phyloP scores from a whole-genome alignment of 805 yeast genomes.

The Candida easanensis region DNA sequence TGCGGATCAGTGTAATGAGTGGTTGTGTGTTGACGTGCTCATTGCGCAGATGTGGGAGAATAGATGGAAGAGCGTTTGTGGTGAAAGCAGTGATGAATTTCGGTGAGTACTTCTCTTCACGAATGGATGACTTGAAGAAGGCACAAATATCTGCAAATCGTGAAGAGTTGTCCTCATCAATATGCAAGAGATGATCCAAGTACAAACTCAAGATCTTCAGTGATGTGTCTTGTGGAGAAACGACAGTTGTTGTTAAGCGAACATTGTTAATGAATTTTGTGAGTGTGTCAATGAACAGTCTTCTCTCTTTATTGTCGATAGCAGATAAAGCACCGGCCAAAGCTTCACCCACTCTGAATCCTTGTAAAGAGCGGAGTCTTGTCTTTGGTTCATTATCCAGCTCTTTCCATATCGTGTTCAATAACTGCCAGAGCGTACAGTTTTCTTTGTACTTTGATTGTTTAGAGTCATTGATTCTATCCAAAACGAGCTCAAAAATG shows the following conservation, averaged over 20 bases:
- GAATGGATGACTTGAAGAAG: slow-evolving; percentile 15
- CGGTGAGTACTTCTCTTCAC: slow-evolving; percentile 18
- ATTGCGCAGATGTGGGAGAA: slow-evolving; percentile 8
- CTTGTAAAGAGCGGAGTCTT: slow-evolving; percentile 41
- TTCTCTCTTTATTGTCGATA: background rate
- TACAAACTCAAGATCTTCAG: slow-evolving; percentile 17
- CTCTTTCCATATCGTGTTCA: slow-evolving; percentile 37
- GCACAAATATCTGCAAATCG: slow-evolving; percentile 8
- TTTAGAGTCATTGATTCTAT: slow-evolving; percentile 52
- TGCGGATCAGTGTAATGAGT: slow-evolving; percentile 23
- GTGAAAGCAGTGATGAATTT: slow-evolving; percentile 19
- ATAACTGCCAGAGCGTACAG: slow-evolving; percentile 48
- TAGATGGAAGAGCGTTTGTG: slow-evolving; percentile 18
- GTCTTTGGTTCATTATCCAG: slow-evolving; percentile 29
- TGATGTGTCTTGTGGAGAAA: slow-evolving; percentile 17
- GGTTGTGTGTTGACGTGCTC: slow-evolving; percentile 2
- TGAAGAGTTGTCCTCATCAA: background rate
- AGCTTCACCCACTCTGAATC: slow-evolving; percentile 40
- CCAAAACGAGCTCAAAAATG: slow-evolving; percentile 56
- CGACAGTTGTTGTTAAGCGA: slow-evolving; percentile 16
- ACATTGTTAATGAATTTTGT: slow-evolving; percentile 14
- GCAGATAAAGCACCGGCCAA: slow-evolving; percentile 26
- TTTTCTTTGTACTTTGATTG: slow-evolving; percentile 41
- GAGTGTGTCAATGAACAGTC: slow-evolving; percentile 5
- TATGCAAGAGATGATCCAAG: slow-evolving; percentile 5